These are phyloP conservation scores for Pisolithus orientalis DNA, from an alignment of 768 basidiomycete species.

Conservation along the genomic window DNA sequence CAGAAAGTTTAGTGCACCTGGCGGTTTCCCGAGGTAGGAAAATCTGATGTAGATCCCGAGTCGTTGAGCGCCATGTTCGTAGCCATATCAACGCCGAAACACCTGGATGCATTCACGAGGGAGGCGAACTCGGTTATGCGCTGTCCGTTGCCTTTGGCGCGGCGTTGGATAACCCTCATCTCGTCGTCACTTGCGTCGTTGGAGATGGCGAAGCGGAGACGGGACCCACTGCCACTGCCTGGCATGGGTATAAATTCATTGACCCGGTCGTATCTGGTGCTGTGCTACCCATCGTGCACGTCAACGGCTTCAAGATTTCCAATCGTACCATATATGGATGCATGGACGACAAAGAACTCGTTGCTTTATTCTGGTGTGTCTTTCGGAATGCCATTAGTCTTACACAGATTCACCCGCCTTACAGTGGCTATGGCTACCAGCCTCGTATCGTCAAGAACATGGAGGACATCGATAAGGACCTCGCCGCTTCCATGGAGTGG, in stretches of 20 bases:
- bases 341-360: slow-evolving; percentile 85
- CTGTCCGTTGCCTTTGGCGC: slow-evolving; percentile 82
- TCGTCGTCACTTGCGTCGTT: slow-evolving; percentile 78
- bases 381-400: neutral
- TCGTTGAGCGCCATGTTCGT: neutral
- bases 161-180: slow-evolving; percentile 86
- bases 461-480: slow-evolving; percentile 63
- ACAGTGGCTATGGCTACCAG: slow-evolving; percentile 83
- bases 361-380: slow-evolving; percentile 64
- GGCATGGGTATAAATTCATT: slow-evolving; percentile 87
- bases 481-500: slow-evolving; percentile 82
- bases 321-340: slow-evolving; percentile 86
- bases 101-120: slow-evolving; percentile 88
- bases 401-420: slow-evolving; percentile 2
- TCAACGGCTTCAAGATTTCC: slow-evolving; percentile 87
- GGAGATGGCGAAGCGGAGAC: slow-evolving; percentile 87
- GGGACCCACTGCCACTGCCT: slow-evolving; percentile 74
- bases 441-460: slow-evolving; percentile 72
- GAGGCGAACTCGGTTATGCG: slow-evolving; percentile 86
- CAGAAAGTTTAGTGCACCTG: slow-evolving; percentile 70
- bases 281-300: slow-evolving; percentile 82
- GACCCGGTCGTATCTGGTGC: slow-evolving; percentile 88
- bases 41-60: too few relatives aligned
- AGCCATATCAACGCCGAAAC: slow-evolving; percentile 80
- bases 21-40: slow-evolving; percentile 71